Base-by-base conservation (phyloP, 805 yeast species). In the Ogataea naganishii region DNA sequence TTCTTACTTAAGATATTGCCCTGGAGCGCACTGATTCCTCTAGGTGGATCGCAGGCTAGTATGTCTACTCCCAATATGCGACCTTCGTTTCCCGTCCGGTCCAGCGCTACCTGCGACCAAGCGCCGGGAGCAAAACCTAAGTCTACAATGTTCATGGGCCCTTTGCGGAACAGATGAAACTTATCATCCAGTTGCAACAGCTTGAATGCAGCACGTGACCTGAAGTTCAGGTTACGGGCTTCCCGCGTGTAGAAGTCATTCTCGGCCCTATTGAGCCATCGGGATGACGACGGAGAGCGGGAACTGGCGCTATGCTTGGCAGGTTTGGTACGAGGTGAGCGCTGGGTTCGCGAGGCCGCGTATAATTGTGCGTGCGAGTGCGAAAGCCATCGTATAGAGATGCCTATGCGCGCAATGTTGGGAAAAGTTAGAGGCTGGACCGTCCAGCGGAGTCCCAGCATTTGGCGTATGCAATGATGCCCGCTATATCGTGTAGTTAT, bases 71-170 rank as follows among this genome's bases (percentile, higher is more conserved):
- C 96, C 9, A 85, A 48, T 4, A 85, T 72, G 14, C 64, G 58
- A 1, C 85, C 79, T 2, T 57, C 47, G 1, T 66, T 65, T 13
- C 52, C 46, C 2, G 75, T 64, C 32, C 69, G 51, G 31, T 70
- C 71, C 7, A 69, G 56, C 0, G 89, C 88, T 1, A 84, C 88
- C 49, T 85, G 95, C 7, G 89, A 72, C 96, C 96, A 85, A 3
- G 95, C 86, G 0, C 96, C 96, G 0, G 96, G 96, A 0, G 95
- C 94, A 51, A 75, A 86, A 0, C 96, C 95, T 26, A 92, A 58
- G 58, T 92, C 98, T 4, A 92, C 73, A 1, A 92, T 80, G 24
- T 74, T 69, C 39, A n/a, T n/a, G n/a, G n/a, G n/a, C n/a, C n/a
- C n/a, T 3, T 64, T 64, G 23, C 56, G 53, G 50, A 89, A 76